Conservation (phyloP, 257 asterid genomes). For the Jacaranda copaia region DNA sequence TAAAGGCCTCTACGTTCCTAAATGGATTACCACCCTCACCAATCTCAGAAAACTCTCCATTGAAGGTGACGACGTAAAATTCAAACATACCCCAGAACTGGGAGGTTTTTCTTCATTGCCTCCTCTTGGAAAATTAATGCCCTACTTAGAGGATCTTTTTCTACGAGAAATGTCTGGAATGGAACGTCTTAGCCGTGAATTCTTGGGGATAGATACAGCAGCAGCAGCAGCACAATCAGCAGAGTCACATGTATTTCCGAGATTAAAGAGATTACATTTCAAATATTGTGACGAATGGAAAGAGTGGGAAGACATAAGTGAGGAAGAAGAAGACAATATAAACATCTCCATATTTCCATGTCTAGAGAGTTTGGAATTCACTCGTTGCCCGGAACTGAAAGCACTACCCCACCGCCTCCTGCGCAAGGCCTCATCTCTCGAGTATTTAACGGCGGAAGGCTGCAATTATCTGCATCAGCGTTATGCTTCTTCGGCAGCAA, state of each 20-base stretch:
- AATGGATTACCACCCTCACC: conserved; percentile 13
- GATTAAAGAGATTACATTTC: neutral
- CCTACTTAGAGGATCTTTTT: neutral
- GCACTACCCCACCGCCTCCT: neutral
- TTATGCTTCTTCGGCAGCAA: neutral
- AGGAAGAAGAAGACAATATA: neutral
- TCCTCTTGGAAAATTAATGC: neutral
- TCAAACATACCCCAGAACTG: neutral
- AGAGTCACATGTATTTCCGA: neutral
- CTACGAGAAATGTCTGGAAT: neutral
- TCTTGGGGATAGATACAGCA: neutral
- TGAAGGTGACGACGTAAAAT: neutral
- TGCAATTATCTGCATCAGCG: neutral
- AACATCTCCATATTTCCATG: neutral
- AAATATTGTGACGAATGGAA: neutral
- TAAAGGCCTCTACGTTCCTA: neutral
- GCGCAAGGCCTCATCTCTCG: conserved; percentile 1
- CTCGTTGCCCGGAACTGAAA: neutral
- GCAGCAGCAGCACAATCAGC: too few species aligned
- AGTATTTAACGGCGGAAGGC: neutral
- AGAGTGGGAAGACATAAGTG: neutral
- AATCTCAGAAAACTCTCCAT: neutral
- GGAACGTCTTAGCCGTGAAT: neutral
- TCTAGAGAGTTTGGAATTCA: neutral
- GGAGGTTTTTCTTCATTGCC: neutral